phyloP scores from a whole-genome alignment of 73 alveolate species.

The Stentor roeselii region DNA sequence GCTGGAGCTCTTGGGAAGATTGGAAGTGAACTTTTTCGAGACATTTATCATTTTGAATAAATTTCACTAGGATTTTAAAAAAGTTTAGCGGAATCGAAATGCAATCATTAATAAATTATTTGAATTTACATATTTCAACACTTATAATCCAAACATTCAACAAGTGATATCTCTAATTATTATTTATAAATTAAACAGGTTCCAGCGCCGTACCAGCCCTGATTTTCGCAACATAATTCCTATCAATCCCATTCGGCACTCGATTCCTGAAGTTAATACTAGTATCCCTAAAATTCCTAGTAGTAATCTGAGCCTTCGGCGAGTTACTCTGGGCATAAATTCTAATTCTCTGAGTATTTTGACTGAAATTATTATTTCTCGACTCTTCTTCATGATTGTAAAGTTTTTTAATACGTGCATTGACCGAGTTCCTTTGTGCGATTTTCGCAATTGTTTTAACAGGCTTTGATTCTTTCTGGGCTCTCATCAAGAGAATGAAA shows the following conservation, averaged over 20 bases:
- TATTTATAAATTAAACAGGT: not conserved
- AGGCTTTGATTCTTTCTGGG: not conserved
- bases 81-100: no score
- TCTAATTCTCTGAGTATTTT: not conserved
- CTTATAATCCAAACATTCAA: no score
- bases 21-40: no score
- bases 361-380: not conserved
- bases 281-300: not conserved
- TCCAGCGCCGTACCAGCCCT: slow-evolving; percentile 9
- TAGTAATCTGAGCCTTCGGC: not conserved
- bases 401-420: not conserved
- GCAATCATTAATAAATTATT: no score
- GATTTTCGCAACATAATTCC: not conserved
- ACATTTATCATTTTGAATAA: no score
- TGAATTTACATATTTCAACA: no score
- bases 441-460: not conserved
- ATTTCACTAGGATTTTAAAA: no score
- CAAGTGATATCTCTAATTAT: no score
- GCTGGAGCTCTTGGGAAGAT: no score
- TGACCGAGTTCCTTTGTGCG: not conserved
- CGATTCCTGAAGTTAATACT: not conserved
- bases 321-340: not conserved
- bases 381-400: not conserved
- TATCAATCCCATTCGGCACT: not conserved
- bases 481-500: not conserved